A percentile compares a stretch with the other conserved stretches of the same genome.
Conservation (phyloP, 1,284 basidiomycete species). For the Moniliella sp. region DNA sequence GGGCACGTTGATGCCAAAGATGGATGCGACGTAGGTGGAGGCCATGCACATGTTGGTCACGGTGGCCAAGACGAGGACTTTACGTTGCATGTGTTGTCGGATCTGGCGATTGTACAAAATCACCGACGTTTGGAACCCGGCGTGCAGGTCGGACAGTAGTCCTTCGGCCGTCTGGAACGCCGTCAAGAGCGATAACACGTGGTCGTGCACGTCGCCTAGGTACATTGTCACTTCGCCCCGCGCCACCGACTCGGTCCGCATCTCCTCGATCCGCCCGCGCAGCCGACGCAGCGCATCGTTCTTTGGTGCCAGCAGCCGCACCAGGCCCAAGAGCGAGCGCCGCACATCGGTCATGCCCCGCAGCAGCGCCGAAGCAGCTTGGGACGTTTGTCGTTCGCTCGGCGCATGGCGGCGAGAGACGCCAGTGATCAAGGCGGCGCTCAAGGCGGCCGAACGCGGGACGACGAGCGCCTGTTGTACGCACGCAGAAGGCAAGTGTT, state of each 20-base stretch:
- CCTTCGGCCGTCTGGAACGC: constrained; percentile 70
- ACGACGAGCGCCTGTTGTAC: too few relatives aligned
- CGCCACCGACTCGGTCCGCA: constrained; percentile 12
- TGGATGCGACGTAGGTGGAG: constrained; percentile 11
- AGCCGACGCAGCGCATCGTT: constrained; percentile 61
- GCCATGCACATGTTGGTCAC: constrained; percentile 48
- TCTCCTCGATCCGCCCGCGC: constrained; percentile 46
- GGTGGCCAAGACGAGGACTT: constrained; percentile 47
- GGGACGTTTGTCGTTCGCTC: too few relatives aligned
- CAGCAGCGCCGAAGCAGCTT: too few relatives aligned
- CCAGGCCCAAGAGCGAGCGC: constrained; percentile 59
- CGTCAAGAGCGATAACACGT: constrained; percentile 67
- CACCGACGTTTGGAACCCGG: constrained; percentile 59
- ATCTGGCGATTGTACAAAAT: constrained; percentile 45
- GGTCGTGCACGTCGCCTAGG: constrained; percentile 81
- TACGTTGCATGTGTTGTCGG: constrained; percentile 47
- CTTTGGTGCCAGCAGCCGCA: constrained; percentile 56
- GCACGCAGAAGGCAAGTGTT: too few relatives aligned
- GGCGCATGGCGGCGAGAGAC: too few relatives aligned
- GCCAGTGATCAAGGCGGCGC: too few relatives aligned
- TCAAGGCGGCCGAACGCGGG: too few relatives aligned
- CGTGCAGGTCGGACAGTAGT: constrained; percentile 65
- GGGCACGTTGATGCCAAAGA: constrained; percentile 39
- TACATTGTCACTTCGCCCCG: constrained; percentile 42
- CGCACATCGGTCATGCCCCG: constrained; percentile 59